Conservation (phyloP, 805 yeast species). For the Hanseniaspora lachancei region DNA sequence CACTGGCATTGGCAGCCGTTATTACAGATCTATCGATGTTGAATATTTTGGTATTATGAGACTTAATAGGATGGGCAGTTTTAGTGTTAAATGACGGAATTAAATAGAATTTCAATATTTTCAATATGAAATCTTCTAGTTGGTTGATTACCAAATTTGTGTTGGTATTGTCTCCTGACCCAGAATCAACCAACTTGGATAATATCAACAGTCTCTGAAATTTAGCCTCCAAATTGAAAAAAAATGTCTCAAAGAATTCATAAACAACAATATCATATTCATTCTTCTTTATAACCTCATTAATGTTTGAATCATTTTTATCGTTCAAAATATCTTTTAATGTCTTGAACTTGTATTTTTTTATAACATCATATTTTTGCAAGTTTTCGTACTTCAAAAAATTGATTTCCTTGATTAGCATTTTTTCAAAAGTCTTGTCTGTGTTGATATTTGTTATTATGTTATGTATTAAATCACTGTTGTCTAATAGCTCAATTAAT, state of each 20-base stretch:
- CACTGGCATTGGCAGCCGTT: background rate
- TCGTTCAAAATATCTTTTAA: slow-evolving; percentile 2
- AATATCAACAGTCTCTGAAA: background rate
- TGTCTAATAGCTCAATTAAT: background rate
- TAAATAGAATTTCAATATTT: slow-evolving; percentile 4
- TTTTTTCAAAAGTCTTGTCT: background rate
- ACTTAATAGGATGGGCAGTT: background rate
- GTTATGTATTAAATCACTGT: background rate
- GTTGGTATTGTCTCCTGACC: background rate
- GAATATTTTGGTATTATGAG: background rate
- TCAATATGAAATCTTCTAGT: background rate
- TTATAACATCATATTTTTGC: slow-evolving; percentile 3
- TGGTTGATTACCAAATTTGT: background rate
- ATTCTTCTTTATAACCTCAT: background rate
- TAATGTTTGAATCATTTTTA: background rate
- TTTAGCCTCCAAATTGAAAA: background rate
- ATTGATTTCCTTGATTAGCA: background rate
- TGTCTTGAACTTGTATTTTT: slow-evolving; percentile 7
- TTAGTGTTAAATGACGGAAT: slow-evolving; percentile 7
- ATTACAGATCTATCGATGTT: background rate
- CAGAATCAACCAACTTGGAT: background rate
- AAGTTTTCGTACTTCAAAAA: background rate
- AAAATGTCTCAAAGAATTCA: slow-evolving; percentile 3
- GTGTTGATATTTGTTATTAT: background rate
- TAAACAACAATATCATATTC: slow-evolving; percentile 1